A percentile compares a stretch with the other conserved stretches of the same genome.
phyloP scores from a whole-genome alignment of 1,284 basidiomycete species.

The Takashimella koratensis region DNA sequence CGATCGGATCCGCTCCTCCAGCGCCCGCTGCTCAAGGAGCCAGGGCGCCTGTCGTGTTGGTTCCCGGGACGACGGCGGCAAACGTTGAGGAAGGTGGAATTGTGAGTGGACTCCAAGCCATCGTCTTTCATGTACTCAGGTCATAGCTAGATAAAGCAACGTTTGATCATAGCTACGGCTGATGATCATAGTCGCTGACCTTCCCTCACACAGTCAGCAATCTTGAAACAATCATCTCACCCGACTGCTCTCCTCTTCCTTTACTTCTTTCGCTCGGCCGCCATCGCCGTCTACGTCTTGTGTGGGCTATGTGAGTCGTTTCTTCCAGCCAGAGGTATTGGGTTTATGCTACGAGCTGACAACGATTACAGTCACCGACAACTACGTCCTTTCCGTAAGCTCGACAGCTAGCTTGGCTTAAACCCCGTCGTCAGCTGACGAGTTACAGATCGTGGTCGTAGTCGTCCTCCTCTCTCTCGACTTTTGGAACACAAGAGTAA shows the following conservation, averaged over 20 bases:
- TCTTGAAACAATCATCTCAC: neutral
- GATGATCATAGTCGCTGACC: neutral
- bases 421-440: neutral
- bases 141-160: neutral
- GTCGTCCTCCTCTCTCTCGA: conserved; percentile 89
- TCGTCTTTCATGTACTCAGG: neutral
- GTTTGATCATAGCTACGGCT: neutral
- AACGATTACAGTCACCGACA: conserved; percentile 62
- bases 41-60: conserved; percentile 36
- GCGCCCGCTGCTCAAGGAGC: neutral
- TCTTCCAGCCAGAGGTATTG: neutral
- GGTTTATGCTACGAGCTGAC: neutral
- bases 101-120: conserved; percentile 30
- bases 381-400: conserved; percentile 82
- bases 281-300: conserved; percentile 80
- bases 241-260: conserved; percentile 69
- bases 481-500: conserved; percentile 90
- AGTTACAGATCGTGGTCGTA: conserved; percentile 74
- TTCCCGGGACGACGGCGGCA: conserved; percentile 37
- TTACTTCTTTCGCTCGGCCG: conserved; percentile 77
- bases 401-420: no score
- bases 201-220: neutral
- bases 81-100: conserved; percentile 45
- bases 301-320: conserved; percentile 58
- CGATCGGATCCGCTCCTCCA: conserved; percentile 32